Base-by-base conservation (phyloP, 768 basidiomycete species). In the Phylloporus arenicola region DNA sequence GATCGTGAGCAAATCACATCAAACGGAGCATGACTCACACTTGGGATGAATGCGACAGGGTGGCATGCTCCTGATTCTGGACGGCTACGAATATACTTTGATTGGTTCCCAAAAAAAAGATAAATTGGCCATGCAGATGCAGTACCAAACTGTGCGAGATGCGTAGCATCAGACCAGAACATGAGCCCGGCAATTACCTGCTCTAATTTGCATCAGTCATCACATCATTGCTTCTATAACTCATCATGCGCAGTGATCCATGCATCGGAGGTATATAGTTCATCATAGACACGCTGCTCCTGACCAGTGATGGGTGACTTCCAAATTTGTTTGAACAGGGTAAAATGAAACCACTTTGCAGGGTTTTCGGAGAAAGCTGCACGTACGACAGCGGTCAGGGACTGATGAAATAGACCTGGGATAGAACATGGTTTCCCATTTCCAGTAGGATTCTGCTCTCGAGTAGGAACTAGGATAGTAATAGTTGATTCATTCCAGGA, bases 381-480 rank as follows among this genome's bases (percentile, higher is more conserved):
- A 1, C 35, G 33, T 4, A 65, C 51, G 2, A 65, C 47, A 0
- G 38, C 43, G 2, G 50, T 58, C 2, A 71, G 45, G 0, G 55
- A 56, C 0, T 61, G 48, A 44, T 64, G 60, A 5, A 56, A 52
- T 3, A 73, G 51, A 1, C 67, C 70, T 16, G 66, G 59, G 1
- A 72, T 48, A 0, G 24, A 20, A 46, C 69, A 68, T 0, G 6
- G 55, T 16, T 1, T 33, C 8, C 62, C 54, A 9, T 59, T 58
- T 1, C 61, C 51, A 14, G 12, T 22, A 0, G 40, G 17, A 24
- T 56, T 48, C 1, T 11, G 27, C 19, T 52, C 47, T 7, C 63
- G 56, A 3, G 68, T 71, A 0, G 71, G 72, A 4, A 73, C 58
- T 0, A 48, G 39, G 30, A 72, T 68, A 1, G 51, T 11, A 2